Percentiles rank a stretch among this genome's conserved stretches.
Conservation (phyloP, 192 early-diverging fungal genomes). For the Coemansia sp. region DNA sequence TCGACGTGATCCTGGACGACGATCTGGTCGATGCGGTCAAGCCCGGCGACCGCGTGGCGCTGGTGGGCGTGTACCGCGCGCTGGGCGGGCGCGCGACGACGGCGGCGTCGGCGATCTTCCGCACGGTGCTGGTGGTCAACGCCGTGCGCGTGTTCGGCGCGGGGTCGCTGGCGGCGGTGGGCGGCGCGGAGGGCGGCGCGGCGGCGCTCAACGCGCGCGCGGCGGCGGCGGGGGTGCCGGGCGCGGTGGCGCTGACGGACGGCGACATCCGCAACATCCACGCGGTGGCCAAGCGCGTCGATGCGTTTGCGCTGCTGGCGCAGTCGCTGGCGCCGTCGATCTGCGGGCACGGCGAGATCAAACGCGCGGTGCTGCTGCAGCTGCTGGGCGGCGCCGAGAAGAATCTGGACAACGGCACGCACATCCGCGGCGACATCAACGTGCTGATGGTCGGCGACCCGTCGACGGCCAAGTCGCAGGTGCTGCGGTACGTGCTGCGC, state of each 20-base stretch:
- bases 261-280: constrained; percentile 88
- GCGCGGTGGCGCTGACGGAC: constrained; percentile 74
- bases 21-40: constrained; percentile 96
- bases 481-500: constrained; percentile 93
- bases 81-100: constrained; percentile 80
- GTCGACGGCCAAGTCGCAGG: constrained; percentile 98
- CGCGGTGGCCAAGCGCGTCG: constrained; percentile 66
- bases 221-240: constrained; percentile 38
- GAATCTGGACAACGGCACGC: constrained; percentile 93
- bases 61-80: constrained; percentile 92
- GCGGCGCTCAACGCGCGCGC: constrained; percentile 30
- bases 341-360: constrained; percentile 92
- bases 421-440: constrained; percentile 97
- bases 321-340: constrained; percentile 90
- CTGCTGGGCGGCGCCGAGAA: constrained; percentile 92
- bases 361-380: constrained; percentile 91
- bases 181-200: constrained; percentile 10
- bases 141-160: constrained; percentile 75
- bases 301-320: constrained; percentile 82
- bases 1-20: constrained; percentile 95
- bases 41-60: constrained; percentile 93
- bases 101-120: constrained; percentile 82
- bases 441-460: constrained; percentile 99
- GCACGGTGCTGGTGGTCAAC: constrained; percentile 89
- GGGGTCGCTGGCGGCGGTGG: constrained; percentile 72